A percentile compares a stretch with the other conserved stretches of the same genome.
These are phyloP conservation scores for Seminavis robusta DNA, from an alignment of 108 stramenopile species.

Conservation along the genomic window DNA sequence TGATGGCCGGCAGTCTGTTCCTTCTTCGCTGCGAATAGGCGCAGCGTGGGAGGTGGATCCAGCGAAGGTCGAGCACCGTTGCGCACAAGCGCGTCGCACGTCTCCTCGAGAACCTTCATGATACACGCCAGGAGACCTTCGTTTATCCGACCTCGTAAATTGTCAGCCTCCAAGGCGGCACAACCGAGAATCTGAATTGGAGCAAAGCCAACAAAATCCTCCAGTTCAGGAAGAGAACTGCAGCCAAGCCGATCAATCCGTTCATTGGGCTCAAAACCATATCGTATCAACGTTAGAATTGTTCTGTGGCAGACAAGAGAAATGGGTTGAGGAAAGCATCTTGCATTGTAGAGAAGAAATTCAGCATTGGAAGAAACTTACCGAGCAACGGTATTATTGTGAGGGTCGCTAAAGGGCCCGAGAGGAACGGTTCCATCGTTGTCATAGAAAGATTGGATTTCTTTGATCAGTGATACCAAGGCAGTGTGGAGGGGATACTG, in stretches of 20 bases:
- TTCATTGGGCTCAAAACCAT: slow-evolving; percentile 83
- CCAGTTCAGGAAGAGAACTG: slow-evolving; percentile 25
- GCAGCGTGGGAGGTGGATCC: slow-evolving; percentile 44
- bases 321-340: background rate
- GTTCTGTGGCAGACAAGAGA: background rate
- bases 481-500: slow-evolving; percentile 72
- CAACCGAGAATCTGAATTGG: slow-evolving; percentile 71
- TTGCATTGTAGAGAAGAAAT: too few relatives aligned
- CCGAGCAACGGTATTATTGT: too few relatives aligned
- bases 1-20: too few relatives aligned
- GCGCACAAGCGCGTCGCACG: slow-evolving; percentile 38
- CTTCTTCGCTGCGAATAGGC: too few relatives aligned
- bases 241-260: slow-evolving; percentile 39
- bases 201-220: slow-evolving; percentile 59
- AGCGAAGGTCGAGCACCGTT: slow-evolving; percentile 58
- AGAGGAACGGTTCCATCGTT: too few relatives aligned
- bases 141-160: slow-evolving; percentile 13
- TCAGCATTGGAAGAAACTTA: too few relatives aligned
- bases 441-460: too few relatives aligned
- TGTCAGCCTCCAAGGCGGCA: slow-evolving; percentile 37
- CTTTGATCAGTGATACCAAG: slow-evolving; percentile 38
- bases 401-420: too few relatives aligned
- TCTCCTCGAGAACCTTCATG: slow-evolving; percentile 27
- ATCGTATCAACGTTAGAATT: slow-evolving; percentile 11
- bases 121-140: slow-evolving; percentile 17